phyloP scores from a whole-genome alignment of 371 early-diverging fungal genomes.

The Actinomortierella ambigua region DNA sequence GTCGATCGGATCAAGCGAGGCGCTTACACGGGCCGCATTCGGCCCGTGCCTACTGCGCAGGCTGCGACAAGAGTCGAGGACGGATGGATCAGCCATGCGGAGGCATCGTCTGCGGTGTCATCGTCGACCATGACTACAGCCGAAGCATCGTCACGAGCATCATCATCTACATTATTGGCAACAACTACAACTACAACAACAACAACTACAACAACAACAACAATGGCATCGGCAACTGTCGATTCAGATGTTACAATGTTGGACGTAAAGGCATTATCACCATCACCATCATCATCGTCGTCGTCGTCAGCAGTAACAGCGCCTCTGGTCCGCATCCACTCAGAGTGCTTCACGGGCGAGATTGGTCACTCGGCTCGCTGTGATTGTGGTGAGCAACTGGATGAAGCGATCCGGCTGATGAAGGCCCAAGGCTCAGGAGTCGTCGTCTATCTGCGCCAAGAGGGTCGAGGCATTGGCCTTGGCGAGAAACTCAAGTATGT shows the following conservation, averaged over 20 bases:
- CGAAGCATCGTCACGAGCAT: too few relatives aligned
- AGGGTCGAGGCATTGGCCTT: constrained; percentile 95
- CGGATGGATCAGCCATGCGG: too few relatives aligned
- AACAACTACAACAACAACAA: constrained; percentile 1
- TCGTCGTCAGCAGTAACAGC: background rate
- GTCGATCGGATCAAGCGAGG: constrained; percentile 81
- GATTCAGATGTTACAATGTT: background rate
- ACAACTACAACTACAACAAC: background rate
- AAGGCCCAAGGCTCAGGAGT: constrained; percentile 83
- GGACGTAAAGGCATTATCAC: too few relatives aligned
- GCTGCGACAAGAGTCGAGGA: too few relatives aligned
- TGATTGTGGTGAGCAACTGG: constrained; percentile 96
- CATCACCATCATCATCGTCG: background rate
- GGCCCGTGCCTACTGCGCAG: constrained; percentile 9
- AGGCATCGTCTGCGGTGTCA: too few relatives aligned
- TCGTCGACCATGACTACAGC: too few relatives aligned
- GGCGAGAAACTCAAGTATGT: constrained; percentile 88
- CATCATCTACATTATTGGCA: too few relatives aligned
- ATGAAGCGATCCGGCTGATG: constrained; percentile 92
- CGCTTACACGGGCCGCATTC: constrained; percentile 70
- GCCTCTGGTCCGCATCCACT: constrained; percentile 81
- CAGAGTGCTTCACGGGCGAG: constrained; percentile 97
- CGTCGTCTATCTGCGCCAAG: constrained; percentile 93
- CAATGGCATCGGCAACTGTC: background rate
- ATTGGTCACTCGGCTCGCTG: constrained; percentile 91